phyloP scores from a whole-genome alignment of 805 yeast genomes.

The Starmerella kuoi region DNA sequence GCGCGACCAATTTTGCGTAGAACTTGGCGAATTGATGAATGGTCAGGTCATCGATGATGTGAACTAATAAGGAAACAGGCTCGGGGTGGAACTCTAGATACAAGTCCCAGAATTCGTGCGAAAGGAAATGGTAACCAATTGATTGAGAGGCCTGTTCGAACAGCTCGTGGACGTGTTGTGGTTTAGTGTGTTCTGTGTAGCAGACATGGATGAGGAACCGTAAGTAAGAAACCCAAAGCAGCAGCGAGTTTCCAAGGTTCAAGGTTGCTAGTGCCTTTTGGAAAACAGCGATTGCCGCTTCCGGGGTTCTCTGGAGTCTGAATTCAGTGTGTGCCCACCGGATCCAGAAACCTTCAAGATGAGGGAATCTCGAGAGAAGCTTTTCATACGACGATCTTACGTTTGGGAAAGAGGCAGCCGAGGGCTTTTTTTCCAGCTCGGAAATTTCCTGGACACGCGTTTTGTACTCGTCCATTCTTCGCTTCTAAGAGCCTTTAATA shows the following conservation, averaged over 20 bases:
- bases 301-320: conserved; percentile 24
- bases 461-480: conserved; percentile 2
- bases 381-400: not conserved
- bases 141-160: conserved; percentile 39
- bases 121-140: conserved; percentile 60
- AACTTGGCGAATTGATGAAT: conserved; percentile 78
- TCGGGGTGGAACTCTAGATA: conserved; percentile 47
- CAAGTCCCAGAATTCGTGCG: conserved; percentile 76
- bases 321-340: conserved; percentile 32
- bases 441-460: not conserved
- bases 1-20: conserved; percentile 35
- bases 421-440: not conserved
- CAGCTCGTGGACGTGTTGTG: conserved; percentile 17
- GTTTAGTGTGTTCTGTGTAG: conserved; percentile 3
- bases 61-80: conserved; percentile 32
- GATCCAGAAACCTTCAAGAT: conserved; percentile 34
- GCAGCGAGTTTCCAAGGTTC: conserved; percentile 26
- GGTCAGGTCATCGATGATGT: conserved; percentile 28
- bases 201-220: conserved; percentile 27
- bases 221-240: conserved; percentile 32
- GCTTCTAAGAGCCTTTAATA: too few species aligned
- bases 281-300: conserved; percentile 27
- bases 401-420: not conserved
- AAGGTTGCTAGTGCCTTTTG: conserved; percentile 26
- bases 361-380: conserved; percentile 28